These are phyloP conservation scores for Claviceps purpurea DNA, from an alignment of 2,329 filamentous ascomycete species.

Conservation along the genomic window DNA sequence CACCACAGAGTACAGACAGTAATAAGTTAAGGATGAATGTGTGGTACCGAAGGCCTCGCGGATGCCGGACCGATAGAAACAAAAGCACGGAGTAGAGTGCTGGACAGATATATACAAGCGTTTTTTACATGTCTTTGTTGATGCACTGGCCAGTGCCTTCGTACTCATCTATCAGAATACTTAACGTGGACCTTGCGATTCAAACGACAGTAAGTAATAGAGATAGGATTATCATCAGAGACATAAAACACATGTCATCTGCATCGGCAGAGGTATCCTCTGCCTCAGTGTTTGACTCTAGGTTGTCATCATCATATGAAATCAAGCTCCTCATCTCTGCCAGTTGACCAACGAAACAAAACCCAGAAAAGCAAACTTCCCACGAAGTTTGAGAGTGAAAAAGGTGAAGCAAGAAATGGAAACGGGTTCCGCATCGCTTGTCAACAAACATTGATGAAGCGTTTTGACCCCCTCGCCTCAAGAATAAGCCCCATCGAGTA, in stretches of 20 bases:
- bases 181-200: too few relatives aligned
- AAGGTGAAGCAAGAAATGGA: slow-evolving; percentile 9
- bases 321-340: slow-evolving; percentile 28
- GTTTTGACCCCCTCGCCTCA: slow-evolving; percentile 72
- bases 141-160: too few relatives aligned
- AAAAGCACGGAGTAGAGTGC: too few relatives aligned
- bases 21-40: too few relatives aligned
- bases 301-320: slow-evolving; percentile 80
- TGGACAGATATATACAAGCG: too few relatives aligned
- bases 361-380: slow-evolving; percentile 25
- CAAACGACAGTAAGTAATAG: not conserved
- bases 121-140: too few relatives aligned
- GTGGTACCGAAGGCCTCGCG: too few relatives aligned
- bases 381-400: slow-evolving; percentile 25
- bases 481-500: slow-evolving; percentile 99
- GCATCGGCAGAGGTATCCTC: slow-evolving; percentile 17
- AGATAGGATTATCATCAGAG: slow-evolving; percentile 12
- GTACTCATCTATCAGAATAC: too few relatives aligned
- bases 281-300: slow-evolving; percentile 94
- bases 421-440: slow-evolving; percentile 9
- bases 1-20: too few relatives aligned
- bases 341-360: slow-evolving; percentile 7
- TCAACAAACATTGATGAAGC: slow-evolving; percentile 6
- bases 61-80: too few relatives aligned
- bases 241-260: slow-evolving; percentile 16